Percentiles rank a stretch among this genome's conserved stretches.
These are phyloP conservation scores for Umbellularia californica DNA, from an alignment of 164 flowering plant species.

Conservation along the genomic window DNA sequence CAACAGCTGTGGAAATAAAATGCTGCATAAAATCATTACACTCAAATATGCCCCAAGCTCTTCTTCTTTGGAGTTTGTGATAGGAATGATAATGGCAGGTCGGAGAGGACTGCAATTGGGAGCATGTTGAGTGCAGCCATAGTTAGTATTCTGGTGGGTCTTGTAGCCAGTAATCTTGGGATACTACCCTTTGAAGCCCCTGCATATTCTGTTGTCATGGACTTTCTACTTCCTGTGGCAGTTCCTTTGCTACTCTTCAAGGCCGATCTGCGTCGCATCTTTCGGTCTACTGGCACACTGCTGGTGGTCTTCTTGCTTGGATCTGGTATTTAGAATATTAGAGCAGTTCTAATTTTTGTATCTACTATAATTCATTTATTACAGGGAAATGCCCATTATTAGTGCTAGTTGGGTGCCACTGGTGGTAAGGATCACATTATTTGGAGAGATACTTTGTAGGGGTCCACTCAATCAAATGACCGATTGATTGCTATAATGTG, in stretches of 20 bases:
- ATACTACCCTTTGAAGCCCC: constrained; percentile 55
- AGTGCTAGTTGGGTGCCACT: too few relatives aligned
- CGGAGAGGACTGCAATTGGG: constrained; percentile 81
- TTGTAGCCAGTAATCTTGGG: constrained; percentile 83
- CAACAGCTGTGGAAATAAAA: too few relatives aligned
- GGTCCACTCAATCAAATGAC: background rate
- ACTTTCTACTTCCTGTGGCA: constrained; percentile 65
- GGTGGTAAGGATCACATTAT: background rate
- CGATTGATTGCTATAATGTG: too few relatives aligned
- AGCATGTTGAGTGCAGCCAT: constrained; percentile 67
- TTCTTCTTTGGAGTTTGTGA: background rate
- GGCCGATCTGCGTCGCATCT: constrained; percentile 73
- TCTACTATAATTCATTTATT: background rate
- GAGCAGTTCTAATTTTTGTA: background rate
- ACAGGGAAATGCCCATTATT: too few relatives aligned
- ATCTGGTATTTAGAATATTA: constrained; percentile 40
- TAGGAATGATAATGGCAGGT: constrained; percentile 33
- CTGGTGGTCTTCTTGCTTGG: constrained; percentile 76
- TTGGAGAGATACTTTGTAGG: background rate
- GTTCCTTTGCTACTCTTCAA: constrained; percentile 70
- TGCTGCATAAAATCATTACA: too few relatives aligned
- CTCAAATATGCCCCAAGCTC: background rate
- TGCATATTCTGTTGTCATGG: constrained; percentile 56
- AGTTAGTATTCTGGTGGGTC: constrained; percentile 72
- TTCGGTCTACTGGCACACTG: constrained; percentile 72